phyloP scores from a whole-genome alignment of 1,284 basidiomycete genomes.

The Takashimella koratensis region DNA sequence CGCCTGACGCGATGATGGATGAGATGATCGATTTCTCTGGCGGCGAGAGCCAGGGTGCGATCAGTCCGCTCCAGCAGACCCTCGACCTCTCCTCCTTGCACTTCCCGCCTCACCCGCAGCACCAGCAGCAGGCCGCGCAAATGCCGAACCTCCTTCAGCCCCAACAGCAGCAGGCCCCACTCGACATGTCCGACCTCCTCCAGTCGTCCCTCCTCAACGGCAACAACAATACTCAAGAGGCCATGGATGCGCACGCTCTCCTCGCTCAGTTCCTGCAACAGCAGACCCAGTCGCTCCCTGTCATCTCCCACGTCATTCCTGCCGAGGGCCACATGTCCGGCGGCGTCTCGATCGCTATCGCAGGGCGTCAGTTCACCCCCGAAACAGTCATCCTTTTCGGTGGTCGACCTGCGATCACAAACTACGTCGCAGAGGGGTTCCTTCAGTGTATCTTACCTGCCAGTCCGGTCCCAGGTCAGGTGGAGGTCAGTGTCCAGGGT shows the following conservation, averaged over 20 bases:
- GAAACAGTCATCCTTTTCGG: constrained; percentile 76
- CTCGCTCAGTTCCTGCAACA: constrained; percentile 13
- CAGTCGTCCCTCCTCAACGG: constrained; percentile 6
- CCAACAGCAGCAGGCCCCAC: constrained; percentile 10
- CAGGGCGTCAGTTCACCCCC: constrained; percentile 76
- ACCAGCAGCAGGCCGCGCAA: constrained; percentile 13
- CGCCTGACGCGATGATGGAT: constrained; percentile 33
- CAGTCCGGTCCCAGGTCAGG: constrained; percentile 72
- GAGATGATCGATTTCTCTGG: constrained; percentile 43
- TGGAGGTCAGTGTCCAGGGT: constrained; percentile 80
- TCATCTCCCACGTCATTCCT: constrained; percentile 67
- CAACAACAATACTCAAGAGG: constrained; percentile 12
- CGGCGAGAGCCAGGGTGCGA: constrained; percentile 23
- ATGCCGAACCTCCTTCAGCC: constrained; percentile 13
- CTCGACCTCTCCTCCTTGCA: constrained; percentile 15
- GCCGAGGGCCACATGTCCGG: constrained; percentile 86
- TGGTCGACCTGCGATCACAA: constrained; percentile 74
- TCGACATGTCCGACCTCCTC: not conserved
- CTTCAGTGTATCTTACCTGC: constrained; percentile 90
- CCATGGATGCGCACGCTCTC: constrained; percentile 16
- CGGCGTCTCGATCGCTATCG: constrained; percentile 90
- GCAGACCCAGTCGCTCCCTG: constrained; percentile 29
- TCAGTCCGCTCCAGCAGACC: constrained; percentile 16
- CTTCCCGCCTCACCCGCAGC: constrained; percentile 2
- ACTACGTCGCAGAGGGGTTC: constrained; percentile 89